phyloP scores from a whole-genome alignment of 2,329 filamentous ascomycete species.

The Chaetoscypha palmicola region DNA sequence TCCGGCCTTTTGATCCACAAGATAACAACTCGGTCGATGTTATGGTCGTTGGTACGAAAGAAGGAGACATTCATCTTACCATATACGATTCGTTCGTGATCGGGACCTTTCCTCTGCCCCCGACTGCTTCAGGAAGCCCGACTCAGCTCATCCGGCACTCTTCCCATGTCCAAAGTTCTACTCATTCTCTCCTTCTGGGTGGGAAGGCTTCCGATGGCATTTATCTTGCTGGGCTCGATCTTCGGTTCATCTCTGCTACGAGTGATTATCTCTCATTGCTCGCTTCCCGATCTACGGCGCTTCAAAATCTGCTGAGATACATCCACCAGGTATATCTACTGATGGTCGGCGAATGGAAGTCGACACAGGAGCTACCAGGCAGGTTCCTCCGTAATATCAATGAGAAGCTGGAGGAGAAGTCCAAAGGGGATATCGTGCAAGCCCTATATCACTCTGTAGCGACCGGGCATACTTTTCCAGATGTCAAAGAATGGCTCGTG shows the following conservation, averaged over 20 bases:
- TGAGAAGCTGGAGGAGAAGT: conserved; percentile 63
- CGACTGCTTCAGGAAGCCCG: conserved; percentile 24
- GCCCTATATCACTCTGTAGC: conserved; percentile 78
- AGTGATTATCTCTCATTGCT: conserved; percentile 77
- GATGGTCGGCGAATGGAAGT: conserved; percentile 76
- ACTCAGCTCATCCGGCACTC: conserved; percentile 49
- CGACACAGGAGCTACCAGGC: conserved; percentile 68
- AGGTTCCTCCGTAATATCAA: conserved; percentile 74
- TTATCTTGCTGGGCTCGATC: conserved; percentile 67
- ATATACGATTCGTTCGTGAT: conserved; percentile 84
- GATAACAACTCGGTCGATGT: conserved; percentile 72
- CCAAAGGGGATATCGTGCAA: conserved; percentile 60
- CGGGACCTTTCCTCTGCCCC: conserved; percentile 51
- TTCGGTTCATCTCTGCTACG: conserved; percentile 73
- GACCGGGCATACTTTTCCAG: conserved; percentile 70
- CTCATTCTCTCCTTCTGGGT: conserved; percentile 62
- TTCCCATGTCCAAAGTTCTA: conserved; percentile 67
- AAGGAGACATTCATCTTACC: conserved; percentile 66
- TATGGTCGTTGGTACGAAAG: conserved; percentile 65
- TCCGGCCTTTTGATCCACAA: conserved; percentile 40
- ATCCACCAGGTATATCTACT: conserved; percentile 73
- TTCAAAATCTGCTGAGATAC: conserved; percentile 83
- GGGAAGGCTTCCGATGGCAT: conserved; percentile 38
- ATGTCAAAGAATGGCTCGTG: conserved; percentile 79
- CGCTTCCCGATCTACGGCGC: conserved; percentile 76